Base-by-base conservation (phyloP, 2,329 filamentous ascomycete genomes). In the Fusarium duplospermum region DNA sequence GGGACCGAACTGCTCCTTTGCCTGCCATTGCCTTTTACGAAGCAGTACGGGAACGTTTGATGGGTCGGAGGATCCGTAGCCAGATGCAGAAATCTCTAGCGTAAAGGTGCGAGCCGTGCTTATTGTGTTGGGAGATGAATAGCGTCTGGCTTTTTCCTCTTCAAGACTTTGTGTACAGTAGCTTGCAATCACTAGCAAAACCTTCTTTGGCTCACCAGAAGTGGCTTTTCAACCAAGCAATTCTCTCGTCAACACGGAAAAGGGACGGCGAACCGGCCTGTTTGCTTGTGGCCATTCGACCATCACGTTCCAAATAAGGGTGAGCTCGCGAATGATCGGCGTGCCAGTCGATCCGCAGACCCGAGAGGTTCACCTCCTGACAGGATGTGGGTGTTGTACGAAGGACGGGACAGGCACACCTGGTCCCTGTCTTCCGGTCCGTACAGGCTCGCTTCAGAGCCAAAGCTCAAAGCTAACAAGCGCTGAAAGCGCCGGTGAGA, bases 161-260 rank as follows among this genome's bases (percentile, higher is more conserved):
- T 36, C 35, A 40, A 58, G 61, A 36, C 59, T 24, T 56, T 71
- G 47, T 35, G 45, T 31, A 60, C 50, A 22, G 52, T 68, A 54
- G 71, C 58, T 74, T 33, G 31, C 60, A 29, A 60, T 71, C 54
- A 38, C 68, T 74, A 74, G 61, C 58, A 72, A 72, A 54, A 69
- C 71, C 33, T 58, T 74, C 54, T 35, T 69, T 62, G 33, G 60
- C 38, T 57, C 33, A 38, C 14, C 33, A 29, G 33, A 57, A 16
- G 54, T 38, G 54, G 54, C 54, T 57, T 57, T 57, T 22, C 54
- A 36, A 36, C 33, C 24, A 6, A 40, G 24, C 38, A 24, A 24
- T 50, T 22, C 13, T 50, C 27, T 54, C 50, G n/a, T 54, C 50
- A 33, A 54, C 27, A 8, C 50, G 50, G 27, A 20, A 54, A 54